Evolutionary conservation across 306 rosid species (phyloP).

Genomic region (Glycine latifolia): DNA sequence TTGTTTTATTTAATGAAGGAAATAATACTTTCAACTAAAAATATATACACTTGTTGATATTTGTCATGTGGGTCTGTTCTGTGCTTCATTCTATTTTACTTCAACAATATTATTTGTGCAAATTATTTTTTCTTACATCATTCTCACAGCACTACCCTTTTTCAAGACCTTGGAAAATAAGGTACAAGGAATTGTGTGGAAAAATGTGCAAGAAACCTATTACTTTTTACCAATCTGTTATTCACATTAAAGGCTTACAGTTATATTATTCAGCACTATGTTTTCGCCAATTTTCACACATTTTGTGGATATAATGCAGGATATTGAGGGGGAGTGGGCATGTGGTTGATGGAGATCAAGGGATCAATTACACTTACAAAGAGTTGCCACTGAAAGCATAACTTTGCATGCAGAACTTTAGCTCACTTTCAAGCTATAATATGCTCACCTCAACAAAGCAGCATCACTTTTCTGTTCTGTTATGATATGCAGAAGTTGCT

Average conservation of each 20-base stretch:
- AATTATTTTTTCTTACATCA: too few species aligned
- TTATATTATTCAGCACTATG: too few species aligned
- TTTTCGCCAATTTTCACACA: too few species aligned
- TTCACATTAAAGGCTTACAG: too few species aligned
- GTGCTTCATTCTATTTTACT: not conserved
- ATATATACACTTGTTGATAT: not conserved
- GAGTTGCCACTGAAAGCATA: constrained; percentile 51
- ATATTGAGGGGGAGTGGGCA: constrained; percentile 85
- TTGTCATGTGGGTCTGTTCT: not conserved
- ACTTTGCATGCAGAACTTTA: constrained; percentile 13
- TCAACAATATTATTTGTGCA: constrained; percentile 2
- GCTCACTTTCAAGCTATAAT: constrained; percentile 15
- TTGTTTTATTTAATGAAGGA: not conserved
- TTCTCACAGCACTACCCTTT: not conserved
- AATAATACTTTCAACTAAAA: constrained; percentile 15
- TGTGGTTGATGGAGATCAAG: constrained; percentile 76
- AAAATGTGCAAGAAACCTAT: not conserved
- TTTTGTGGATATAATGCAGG: constrained; percentile 64
- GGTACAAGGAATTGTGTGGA: too few species aligned
- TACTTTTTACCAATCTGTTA: not conserved
- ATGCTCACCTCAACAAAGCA: constrained; percentile 34
- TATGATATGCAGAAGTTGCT: constrained; percentile 41
- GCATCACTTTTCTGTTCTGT: constrained; percentile 40
- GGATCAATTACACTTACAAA: constrained; percentile 63
- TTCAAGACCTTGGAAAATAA: not conserved